Percentiles rank a stretch among this genome's conserved stretches.
These are phyloP conservation scores for Haplosporangium sp. DNA, from an alignment of 371 early-diverging fungal genomes.

Conservation along the genomic window DNA sequence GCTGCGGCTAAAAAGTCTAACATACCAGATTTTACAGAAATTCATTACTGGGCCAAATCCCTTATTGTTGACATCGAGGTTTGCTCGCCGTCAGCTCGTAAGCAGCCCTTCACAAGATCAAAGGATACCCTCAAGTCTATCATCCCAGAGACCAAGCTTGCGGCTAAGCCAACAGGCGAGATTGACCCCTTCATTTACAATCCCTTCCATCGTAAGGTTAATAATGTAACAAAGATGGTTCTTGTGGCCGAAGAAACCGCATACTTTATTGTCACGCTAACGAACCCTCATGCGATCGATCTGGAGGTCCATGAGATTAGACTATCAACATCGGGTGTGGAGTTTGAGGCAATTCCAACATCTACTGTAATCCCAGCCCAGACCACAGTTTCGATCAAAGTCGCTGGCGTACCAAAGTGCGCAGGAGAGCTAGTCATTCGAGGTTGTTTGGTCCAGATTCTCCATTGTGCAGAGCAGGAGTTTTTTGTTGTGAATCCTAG, in stretches of 20 bases:
- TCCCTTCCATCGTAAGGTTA: slow-evolving; percentile 67
- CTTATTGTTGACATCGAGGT: slow-evolving; percentile 54
- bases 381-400: slow-evolving; percentile 65
- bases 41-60: slow-evolving; percentile 58
- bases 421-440: slow-evolving; percentile 72
- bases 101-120: slow-evolving; percentile 51
- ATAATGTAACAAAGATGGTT: slow-evolving; percentile 46
- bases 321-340: slow-evolving; percentile 72
- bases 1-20: slow-evolving; percentile 60
- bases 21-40: slow-evolving; percentile 40
- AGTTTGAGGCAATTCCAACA: slow-evolving; percentile 68
- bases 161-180: slow-evolving; percentile 34
- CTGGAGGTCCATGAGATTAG: slow-evolving; percentile 76
- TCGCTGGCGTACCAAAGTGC: slow-evolving; percentile 73
- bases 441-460: slow-evolving; percentile 76
- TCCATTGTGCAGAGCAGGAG: slow-evolving; percentile 80
- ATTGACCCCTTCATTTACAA: slow-evolving; percentile 82
- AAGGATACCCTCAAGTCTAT: slow-evolving; percentile 52
- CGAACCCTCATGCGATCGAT: slow-evolving; percentile 86
- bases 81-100: slow-evolving; percentile 58
- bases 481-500: slow-evolving; percentile 61
- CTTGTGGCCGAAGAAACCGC: slow-evolving; percentile 76
- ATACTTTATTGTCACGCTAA: slow-evolving; percentile 75
- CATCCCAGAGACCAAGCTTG: slow-evolving; percentile 35
- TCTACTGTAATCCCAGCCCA: slow-evolving; percentile 77